Conservation (phyloP, 1,284 basidiomycete genomes). For the Apiotrichum sp. region DNA sequence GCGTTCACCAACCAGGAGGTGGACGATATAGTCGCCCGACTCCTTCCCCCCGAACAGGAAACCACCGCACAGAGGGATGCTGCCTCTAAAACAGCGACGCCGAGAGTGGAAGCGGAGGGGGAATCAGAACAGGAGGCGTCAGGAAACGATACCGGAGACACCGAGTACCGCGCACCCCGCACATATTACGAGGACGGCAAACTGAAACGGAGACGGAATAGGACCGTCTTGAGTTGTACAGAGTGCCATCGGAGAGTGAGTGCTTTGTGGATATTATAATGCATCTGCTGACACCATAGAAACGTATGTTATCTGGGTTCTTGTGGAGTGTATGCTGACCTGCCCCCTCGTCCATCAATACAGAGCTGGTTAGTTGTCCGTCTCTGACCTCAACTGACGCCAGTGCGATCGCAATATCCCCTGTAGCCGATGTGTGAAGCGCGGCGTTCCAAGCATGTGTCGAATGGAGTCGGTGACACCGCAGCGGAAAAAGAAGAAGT, state of each 20-base stretch:
- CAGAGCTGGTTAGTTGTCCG: no score
- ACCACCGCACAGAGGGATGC: background rate
- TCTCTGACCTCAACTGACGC: no score
- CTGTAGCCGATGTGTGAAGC: constrained; percentile 43
- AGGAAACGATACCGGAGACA: constrained; percentile 11
- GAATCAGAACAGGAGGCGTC: constrained; percentile 1
- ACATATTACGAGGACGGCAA: constrained; percentile 25
- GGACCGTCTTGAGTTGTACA: constrained; percentile 42
- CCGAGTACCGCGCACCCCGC: constrained; percentile 9
- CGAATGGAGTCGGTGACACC: constrained; percentile 38
- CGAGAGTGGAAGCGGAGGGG: background rate
- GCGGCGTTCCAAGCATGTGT: constrained; percentile 43
- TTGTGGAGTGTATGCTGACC: no score
- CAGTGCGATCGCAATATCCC: constrained; percentile 46
- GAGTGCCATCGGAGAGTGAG: constrained; percentile 45
- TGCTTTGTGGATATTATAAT: no score
- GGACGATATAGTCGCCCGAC: constrained; percentile 29
- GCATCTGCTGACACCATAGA: constrained; percentile 29
- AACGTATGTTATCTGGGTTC: constrained; percentile 37
- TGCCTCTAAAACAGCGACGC: background rate
- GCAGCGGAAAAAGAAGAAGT: constrained; percentile 34
- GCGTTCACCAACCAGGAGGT: constrained; percentile 29
- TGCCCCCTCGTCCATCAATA: no score
- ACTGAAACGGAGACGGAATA: constrained; percentile 36
- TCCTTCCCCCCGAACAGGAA: constrained; percentile 9